Percentiles rank a stretch among this genome's conserved stretches.
Conservation (phyloP, 331 rosid genomes). For the Arachis monticola region DNA sequence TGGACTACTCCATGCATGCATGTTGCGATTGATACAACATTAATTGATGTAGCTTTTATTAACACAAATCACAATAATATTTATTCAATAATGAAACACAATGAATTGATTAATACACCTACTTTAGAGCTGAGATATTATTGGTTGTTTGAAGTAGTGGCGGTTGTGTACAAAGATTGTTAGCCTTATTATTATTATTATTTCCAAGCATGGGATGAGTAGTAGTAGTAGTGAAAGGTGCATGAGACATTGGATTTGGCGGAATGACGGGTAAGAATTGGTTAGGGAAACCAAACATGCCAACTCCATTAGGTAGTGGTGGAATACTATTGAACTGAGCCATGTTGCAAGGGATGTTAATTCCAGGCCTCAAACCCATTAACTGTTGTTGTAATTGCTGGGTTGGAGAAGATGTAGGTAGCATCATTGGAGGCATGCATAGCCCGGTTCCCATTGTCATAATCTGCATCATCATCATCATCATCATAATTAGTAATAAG, state of each 20-base stretch:
- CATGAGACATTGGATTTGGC: slow-evolving; percentile 29
- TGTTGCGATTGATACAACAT: no score
- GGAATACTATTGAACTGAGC: slow-evolving; percentile 44
- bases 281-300: slow-evolving; percentile 45
- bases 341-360: slow-evolving; percentile 27
- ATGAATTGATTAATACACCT: no score
- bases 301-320: slow-evolving; percentile 23
- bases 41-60: no score
- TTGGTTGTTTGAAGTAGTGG: no score
- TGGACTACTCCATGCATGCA: no score
- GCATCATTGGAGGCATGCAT: slow-evolving; percentile 49
- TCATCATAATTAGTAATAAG: no score
- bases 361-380: slow-evolving; percentile 40
- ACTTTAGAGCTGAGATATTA: no score
- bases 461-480: slow-evolving; percentile 38
- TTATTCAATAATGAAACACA: no score
- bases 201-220: slow-evolving; percentile 33
- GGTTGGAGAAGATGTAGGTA: slow-evolving; percentile 28
- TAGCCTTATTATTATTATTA: no score
- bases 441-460: slow-evolving; percentile 48
- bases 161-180: no score
- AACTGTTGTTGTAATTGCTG: slow-evolving; percentile 28
- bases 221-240: slow-evolving; percentile 27
- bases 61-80: no score
- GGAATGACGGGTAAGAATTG: slow-evolving; percentile 26